Conservation (phyloP, 306 rosid genomes). For the Senna siamea region DNA sequence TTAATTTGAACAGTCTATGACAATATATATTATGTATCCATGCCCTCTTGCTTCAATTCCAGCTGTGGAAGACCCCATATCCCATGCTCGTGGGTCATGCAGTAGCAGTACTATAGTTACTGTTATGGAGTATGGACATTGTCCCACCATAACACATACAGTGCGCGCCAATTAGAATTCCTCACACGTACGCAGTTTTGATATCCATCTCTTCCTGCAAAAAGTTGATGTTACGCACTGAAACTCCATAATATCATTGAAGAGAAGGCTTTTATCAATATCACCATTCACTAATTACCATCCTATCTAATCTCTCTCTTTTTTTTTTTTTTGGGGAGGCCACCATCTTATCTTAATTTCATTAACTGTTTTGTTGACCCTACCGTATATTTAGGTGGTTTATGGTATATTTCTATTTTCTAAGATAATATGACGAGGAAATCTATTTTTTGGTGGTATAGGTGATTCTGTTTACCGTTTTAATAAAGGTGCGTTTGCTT, state of each 20-base stretch:
- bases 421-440: too few species aligned
- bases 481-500: too few species aligned
- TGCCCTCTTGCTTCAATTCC: too few species aligned
- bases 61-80: constrained; percentile 12
- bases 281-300: background rate
- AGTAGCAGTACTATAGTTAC: background rate
- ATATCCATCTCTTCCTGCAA: background rate
- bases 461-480: too few species aligned
- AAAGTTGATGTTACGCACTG: background rate
- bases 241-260: background rate
- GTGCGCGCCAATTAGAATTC: background rate
- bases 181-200: background rate
- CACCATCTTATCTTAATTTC: background rate
- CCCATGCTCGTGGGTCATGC: background rate
- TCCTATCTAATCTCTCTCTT: background rate
- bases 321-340: too few species aligned
- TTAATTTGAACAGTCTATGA: background rate
- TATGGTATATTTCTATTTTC: background rate
- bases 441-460: too few species aligned
- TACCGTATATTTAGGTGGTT: background rate
- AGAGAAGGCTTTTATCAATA: background rate
- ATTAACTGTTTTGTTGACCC: background rate
- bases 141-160: background rate
- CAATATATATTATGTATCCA: too few species aligned
- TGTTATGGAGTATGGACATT: background rate